These are phyloP conservation scores for Komagataella kurtzmanii DNA, from an alignment of 805 yeast species.

Conservation along the genomic window DNA sequence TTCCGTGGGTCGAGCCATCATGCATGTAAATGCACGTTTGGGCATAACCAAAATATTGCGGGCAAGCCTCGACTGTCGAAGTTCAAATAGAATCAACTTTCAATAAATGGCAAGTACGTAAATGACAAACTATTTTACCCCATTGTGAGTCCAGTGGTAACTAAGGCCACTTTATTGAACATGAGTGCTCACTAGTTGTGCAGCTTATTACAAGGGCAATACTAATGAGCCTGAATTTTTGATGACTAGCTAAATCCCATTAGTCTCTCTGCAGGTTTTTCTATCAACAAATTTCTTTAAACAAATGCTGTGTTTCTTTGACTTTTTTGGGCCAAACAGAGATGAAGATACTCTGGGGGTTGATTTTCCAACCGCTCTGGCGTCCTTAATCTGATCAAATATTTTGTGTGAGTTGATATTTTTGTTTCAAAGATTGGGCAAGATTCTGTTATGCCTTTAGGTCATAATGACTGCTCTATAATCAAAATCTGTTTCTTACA, in stretches of 20 bases:
- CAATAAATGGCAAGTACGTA: neutral
- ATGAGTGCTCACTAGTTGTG: neutral
- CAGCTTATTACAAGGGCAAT: neutral
- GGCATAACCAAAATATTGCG: neutral
- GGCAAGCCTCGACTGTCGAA: neutral
- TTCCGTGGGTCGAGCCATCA: neutral
- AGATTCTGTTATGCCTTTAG: neutral
- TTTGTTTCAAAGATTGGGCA: neutral
- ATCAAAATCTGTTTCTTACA: neutral
- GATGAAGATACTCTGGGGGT: too few relatives aligned
- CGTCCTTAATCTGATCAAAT: neutral
- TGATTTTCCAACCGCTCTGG: too few relatives aligned
- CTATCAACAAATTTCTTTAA: neutral
- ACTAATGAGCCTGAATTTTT: neutral
- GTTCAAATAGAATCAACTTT: neutral
- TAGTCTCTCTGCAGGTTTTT: neutral
- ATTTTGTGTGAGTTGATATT: neutral
- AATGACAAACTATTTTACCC: neutral
- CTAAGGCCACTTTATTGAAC: neutral
- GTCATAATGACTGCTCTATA: neutral
- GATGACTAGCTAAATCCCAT: neutral
- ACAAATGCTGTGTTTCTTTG: too few relatives aligned
- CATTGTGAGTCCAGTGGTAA: neutral
- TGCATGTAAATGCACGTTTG: neutral
- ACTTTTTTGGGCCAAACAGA: too few relatives aligned